These are phyloP conservation scores for Claviceps sp. DNA, from an alignment of 2,329 filamentous ascomycete species.

Conservation along the genomic window DNA sequence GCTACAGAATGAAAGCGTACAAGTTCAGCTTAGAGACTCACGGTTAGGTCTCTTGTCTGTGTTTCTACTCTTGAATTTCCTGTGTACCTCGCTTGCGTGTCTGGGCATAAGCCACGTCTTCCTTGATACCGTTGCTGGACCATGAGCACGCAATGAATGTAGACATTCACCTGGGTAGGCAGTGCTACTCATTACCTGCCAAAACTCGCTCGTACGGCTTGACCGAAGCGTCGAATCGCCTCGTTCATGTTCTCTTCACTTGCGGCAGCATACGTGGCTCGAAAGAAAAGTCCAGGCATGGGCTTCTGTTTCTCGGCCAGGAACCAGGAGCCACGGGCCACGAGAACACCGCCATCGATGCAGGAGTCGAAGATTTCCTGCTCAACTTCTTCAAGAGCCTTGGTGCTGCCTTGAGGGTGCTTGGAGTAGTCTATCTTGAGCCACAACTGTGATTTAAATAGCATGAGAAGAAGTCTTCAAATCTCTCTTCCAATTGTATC, in stretches of 20 bases:
- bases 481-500: background rate
- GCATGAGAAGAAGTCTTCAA: background rate
- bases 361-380: conserved; percentile 72
- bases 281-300: conserved; percentile 63
- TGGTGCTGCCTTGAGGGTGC: conserved; percentile 46
- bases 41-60: background rate
- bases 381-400: conserved; percentile 55
- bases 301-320: conserved; percentile 53
- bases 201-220: conserved; percentile 52
- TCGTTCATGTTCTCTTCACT: conserved; percentile 55
- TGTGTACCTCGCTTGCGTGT: no score
- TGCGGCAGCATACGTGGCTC: conserved; percentile 79
- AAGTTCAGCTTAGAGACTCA: background rate
- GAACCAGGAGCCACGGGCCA: conserved; percentile 87
- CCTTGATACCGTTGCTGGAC: no score
- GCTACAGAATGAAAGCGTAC: background rate
- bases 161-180: background rate
- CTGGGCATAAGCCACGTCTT: no score
- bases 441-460: conserved; percentile 45
- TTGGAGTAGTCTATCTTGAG: conserved; percentile 51
- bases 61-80: no score
- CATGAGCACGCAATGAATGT: background rate
- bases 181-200: conserved; percentile 17
- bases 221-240: conserved; percentile 63
- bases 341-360: conserved; percentile 64